phyloP scores from a whole-genome alignment of 495 filamentous ascomycete genomes.

The Penicillium turbatum region DNA sequence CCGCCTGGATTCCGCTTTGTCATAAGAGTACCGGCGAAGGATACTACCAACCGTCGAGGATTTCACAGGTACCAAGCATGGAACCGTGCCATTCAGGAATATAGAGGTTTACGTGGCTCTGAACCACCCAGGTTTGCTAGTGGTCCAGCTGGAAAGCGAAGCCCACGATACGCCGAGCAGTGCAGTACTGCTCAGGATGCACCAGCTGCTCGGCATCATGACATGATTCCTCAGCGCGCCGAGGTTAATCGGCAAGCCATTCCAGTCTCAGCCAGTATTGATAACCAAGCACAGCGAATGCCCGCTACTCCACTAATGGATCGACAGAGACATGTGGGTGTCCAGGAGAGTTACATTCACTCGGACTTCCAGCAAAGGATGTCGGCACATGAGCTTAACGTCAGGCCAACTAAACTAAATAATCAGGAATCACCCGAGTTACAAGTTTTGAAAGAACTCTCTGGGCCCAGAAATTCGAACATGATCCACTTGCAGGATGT shows the following conservation, averaged over 20 bases:
- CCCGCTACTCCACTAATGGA: constrained; percentile 8
- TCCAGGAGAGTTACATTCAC: constrained; percentile 9
- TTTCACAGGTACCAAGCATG: constrained; percentile 48
- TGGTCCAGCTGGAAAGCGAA: constrained; percentile 14
- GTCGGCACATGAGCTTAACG: constrained; percentile 7
- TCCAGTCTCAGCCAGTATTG: constrained; percentile 15
- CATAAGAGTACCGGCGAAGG: constrained; percentile 22
- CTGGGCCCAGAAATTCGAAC: constrained; percentile 17
- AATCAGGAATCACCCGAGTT: constrained; percentile 25
- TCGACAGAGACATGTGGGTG: constrained; percentile 11
- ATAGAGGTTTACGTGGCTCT: constrained; percentile 26
- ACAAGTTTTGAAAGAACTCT: constrained; percentile 17
- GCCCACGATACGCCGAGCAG: constrained; percentile 20
- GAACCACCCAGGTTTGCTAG: constrained; percentile 8
- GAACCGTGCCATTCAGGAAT: constrained; percentile 42
- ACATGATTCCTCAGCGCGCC: constrained; percentile 4
- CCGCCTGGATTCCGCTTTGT: constrained; percentile 37
- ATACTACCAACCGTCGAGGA: constrained; percentile 41
- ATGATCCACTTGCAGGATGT: constrained; percentile 13
- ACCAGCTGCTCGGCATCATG: constrained; percentile 13
- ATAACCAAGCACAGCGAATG: constrained; percentile 13
- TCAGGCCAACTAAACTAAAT: constrained; percentile 25
- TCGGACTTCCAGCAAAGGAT: constrained; percentile 11
- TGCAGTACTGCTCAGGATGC: constrained; percentile 18
- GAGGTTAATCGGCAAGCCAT: constrained; percentile 16